Evolutionary conservation across 176 grass and related monocot species (phyloP).

Genomic region (Oryza glumipatula): DNA sequence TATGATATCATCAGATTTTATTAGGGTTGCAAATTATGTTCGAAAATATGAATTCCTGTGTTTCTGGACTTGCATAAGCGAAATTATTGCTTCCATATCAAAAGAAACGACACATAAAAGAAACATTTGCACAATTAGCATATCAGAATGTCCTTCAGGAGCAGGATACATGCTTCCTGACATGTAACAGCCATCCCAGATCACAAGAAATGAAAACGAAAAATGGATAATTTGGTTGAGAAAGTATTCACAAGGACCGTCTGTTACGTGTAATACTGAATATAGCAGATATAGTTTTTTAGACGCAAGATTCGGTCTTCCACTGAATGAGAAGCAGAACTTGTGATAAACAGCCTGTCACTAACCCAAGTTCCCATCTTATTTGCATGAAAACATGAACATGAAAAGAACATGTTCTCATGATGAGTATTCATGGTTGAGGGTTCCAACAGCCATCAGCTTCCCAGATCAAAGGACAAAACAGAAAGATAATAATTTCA

Average conservation of each 20-base stretch:
- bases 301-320: not conserved
- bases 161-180: not conserved
- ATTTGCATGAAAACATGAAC: conserved; percentile 26
- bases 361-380: not conserved
- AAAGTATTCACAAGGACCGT: not conserved
- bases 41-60: not conserved
- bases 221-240: not conserved
- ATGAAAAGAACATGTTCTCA: not conserved
- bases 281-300: not conserved
- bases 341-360: not conserved
- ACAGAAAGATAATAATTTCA: not conserved
- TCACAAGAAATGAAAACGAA: not conserved
- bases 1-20: conserved; percentile 16
- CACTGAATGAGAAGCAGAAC: not conserved
- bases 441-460: not conserved
- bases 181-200: not conserved
- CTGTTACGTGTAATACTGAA: not conserved
- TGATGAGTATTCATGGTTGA: not conserved
- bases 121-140: not conserved
- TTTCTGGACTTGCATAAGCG: not conserved
- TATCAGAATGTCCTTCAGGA: not conserved
- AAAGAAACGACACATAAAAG: not conserved
- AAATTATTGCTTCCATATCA: conserved; percentile 21
- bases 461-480: conserved; percentile 6
- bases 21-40: not conserved